Base-by-base conservation (phyloP, 1,284 basidiomycete genomes). In the Cystobasidium pallidum region DNA sequence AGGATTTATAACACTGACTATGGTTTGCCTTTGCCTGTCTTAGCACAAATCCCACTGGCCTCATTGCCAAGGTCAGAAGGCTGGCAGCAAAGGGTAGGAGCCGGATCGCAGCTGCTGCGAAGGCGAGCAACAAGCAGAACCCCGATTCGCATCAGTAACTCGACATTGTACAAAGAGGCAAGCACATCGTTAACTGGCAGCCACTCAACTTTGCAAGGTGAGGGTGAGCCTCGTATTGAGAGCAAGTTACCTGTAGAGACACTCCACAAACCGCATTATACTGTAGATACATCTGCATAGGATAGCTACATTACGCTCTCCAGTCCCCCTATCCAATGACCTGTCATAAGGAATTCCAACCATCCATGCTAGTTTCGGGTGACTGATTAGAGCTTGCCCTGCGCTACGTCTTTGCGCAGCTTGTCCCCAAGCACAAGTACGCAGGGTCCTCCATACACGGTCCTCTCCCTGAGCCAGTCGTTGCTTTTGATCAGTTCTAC, bases 401-500 rank as follows among this genome's bases (percentile, higher is more conserved):
- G 55, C 28, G 52, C 30, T 30, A 61, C 51, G 28, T 65, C 52
- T 36, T 65, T 58, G 13, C 51, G 63, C 15, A 72, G 43, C 47
- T 51, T 59, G 36, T 73, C 65, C 13, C 72, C 72, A 4, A 63
- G 36, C 17, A 73, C 72, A 1, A 73, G 59, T 4, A 73, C 66
- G 32, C 72, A 73, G 17, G 66, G 65, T 21, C 72, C 72, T 17
- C 65, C 64, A 26, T 73, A 68, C 10, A 73, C 49, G 6, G 66
- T 70, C 45, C 66, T 59, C 26, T 67, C 64, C 36, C 41, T 62
- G 30, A 72, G 43, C 63, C 62, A 66, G 28, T 51, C 24, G 17
- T 67, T 59, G 24, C 24, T 6, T n/a, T 28, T 59, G 26, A 73
- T 73, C 13, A 45, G 36, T 8, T 73, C 55, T 13, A 34, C 39